A percentile compares a stretch with the other conserved stretches of the same genome.
phyloP scores from a whole-genome alignment of 352 stramenopile genomes.

The Globisporangium alternatum region DNA sequence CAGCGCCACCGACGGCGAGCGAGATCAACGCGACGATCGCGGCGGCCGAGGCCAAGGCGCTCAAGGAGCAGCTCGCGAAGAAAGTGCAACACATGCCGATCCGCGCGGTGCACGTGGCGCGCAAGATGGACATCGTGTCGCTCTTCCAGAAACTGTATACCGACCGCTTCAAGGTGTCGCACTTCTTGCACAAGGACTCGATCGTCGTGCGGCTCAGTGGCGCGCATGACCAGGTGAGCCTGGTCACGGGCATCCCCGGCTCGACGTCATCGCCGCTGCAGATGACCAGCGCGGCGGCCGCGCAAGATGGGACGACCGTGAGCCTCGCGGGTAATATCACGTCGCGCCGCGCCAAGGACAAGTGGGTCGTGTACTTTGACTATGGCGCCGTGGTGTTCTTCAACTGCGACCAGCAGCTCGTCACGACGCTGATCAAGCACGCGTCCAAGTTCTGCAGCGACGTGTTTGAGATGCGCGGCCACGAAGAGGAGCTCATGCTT shows the following conservation, averaged over 20 bases:
- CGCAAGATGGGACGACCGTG: slow-evolving; percentile 37
- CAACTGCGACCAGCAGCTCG: slow-evolving; percentile 82
- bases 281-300: slow-evolving; percentile 6
- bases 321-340: slow-evolving; percentile 55
- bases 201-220: slow-evolving; percentile 64
- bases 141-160: slow-evolving; percentile 89
- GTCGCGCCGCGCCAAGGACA: slow-evolving; percentile 83
- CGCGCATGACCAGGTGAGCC: slow-evolving; percentile 27
- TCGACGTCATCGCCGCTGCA: slow-evolving; percentile 7
- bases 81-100: slow-evolving; percentile 54
- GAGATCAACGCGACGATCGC: slow-evolving; percentile 72
- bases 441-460: slow-evolving; percentile 74
- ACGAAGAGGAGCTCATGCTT: slow-evolving; percentile 79
- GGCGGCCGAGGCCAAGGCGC: slow-evolving; percentile 49
- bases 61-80: slow-evolving; percentile 41
- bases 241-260: slow-evolving; percentile 33
- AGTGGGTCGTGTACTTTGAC: slow-evolving; percentile 92
- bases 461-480: slow-evolving; percentile 72
- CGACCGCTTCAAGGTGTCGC: slow-evolving; percentile 76
- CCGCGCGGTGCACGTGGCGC: slow-evolving; percentile 74
- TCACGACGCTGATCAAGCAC: slow-evolving; percentile 72
- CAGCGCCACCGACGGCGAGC: slow-evolving; percentile 47
- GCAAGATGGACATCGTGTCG: slow-evolving; percentile 83
- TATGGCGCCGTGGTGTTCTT: slow-evolving; percentile 93
- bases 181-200: slow-evolving; percentile 82